Percentiles rank a stretch among this genome's conserved stretches.
phyloP scores from a whole-genome alignment of 768 basidiomycete genomes.

The Hortiboletus flavorubellus region DNA sequence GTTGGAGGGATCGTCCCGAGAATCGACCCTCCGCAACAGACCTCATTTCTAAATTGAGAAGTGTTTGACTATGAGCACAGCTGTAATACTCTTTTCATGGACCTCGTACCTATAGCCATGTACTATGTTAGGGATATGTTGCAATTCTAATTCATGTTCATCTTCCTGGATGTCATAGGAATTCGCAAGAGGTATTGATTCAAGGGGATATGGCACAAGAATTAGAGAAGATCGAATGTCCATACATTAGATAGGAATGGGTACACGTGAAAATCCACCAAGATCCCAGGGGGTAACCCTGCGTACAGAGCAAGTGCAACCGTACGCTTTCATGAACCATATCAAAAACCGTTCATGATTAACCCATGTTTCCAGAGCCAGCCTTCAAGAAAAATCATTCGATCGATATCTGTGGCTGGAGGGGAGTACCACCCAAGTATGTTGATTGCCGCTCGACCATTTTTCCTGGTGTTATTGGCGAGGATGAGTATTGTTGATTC shows the following conservation, averaged over 20 bases:
- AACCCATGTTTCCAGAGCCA: neutral
- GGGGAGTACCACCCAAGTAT: conserved; percentile 42
- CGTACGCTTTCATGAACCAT: neutral
- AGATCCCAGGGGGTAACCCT: neutral
- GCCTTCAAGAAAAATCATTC: conserved; percentile 42
- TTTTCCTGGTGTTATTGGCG: conserved; percentile 37
- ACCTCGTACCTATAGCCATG: neutral
- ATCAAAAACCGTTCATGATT: conserved; percentile 6
- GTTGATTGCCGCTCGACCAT: conserved; percentile 46
- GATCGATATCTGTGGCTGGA: conserved; percentile 71
- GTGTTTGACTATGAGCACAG: too few species aligned
- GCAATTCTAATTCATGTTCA: neutral
- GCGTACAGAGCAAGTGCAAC: neutral
- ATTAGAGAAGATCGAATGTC: conserved; percentile 20
- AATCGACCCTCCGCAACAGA: conserved; percentile 13
- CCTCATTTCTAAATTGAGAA: neutral
- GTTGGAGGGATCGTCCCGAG: conserved; percentile 9
- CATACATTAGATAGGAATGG: conserved; percentile 17
- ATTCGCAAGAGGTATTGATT: conserved; percentile 4
- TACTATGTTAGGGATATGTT: neutral
- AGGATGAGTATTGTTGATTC: conserved; percentile 42
- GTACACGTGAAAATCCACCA: conserved; percentile 8
- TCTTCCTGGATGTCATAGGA: neutral
- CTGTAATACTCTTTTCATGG: neutral
- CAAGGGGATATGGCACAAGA: conserved; percentile 2